Base-by-base conservation (phyloP, 371 early-diverging fungal genomes). In the Rhizopus delemar region DNA sequence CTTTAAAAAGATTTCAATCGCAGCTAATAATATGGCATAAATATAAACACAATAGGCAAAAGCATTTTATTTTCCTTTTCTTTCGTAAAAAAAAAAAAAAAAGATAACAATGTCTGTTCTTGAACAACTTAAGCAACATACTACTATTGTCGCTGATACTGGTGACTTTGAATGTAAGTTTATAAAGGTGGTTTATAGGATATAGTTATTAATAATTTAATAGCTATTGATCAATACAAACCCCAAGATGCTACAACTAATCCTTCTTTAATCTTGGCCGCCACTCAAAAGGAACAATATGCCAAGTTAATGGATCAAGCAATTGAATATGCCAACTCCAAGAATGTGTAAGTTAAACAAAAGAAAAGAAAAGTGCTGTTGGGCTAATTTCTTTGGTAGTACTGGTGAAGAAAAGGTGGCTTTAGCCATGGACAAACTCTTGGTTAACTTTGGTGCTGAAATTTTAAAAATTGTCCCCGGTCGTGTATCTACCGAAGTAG, bases 181-280 rank as follows among this genome's bases (percentile, higher is more conserved):
- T 22, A 22, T 22, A 22, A 22, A 22, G 22, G 22, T 22, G 22
- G 2, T 22, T 22, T 22, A 22, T 2, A 22, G 0, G 22, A 22
- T 22, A 22, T 22, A 22, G 0, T 22, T 22, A 22, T 22, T 22
- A 22, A 22, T 22, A 22, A 22, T 22, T 22, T 22, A 22, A 22
- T 56, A 93, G 95, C 95, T 68, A 97, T 97, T 70, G 93, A 95
- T 34, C 83, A 90, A 79, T 98, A 91, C 90, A 96, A 98, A 84
- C 99, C 99, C 35, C 94, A 95, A 66, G 99, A 98, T 83, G 97
- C 99, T 53, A 98, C 99, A 58, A 98, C 99, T 79, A 98, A 98
- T 88, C 99, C 99, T 39, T 97, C 99, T 60, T 86, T 98, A 69
- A 96, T 98, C 65, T 87, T 98, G 59, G 91, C 91, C 52, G 98